Base-by-base conservation (phyloP, 257 asterid genomes). In the Prunella vulgaris region DNA sequence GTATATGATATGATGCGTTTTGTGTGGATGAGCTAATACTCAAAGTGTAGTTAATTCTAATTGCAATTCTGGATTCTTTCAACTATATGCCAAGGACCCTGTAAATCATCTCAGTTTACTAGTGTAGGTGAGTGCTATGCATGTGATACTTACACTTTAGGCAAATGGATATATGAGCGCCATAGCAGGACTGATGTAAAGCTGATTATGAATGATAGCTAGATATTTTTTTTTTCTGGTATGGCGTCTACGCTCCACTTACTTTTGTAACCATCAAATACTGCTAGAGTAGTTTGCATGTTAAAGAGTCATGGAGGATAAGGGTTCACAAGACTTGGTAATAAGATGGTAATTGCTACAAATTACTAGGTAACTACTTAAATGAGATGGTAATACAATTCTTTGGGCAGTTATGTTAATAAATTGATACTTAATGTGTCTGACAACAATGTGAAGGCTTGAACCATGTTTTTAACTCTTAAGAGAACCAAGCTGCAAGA, bases 401-500 rank as follows among this genome's bases (percentile, higher is more conserved):
- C n/a, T 12, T 15, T 12, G 38, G 14, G 63, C 51, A 33, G 17
- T 52, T 67, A 28, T 35, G 13, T 0, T 38, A 10, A 13, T 42
- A 42, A 42, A 14, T 13, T 13, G 51, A 42, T 14, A 42, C 51
- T 13, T 42, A 17, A 42, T 13, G 51, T 42, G 18, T 27, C 28
- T 7, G 22, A n/a, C 48, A 40, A 30, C 14, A 48, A 17, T 30
- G 20, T 14, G 28, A 14, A 38, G 42, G 18, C 24, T 58, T 27
- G 64, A 24, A 18, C 13, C 53, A 18, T n/a, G 59, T 7, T 42
- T 68, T 12, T 10, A 12, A 33, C 53, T 67, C 14, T 52, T 33
- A n/a, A 12, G 28, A 67, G 72, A 20, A 32, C 60, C 64, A 33
- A 68, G 53, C 53, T 68, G 37, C 38, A 20, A 33, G 53, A 68